A percentile compares a stretch with the other conserved stretches of the same genome.
Evolutionary conservation across 2,329 filamentous ascomycete genomes (phyloP).

Genomic region (Botrytis fragariae): DNA sequence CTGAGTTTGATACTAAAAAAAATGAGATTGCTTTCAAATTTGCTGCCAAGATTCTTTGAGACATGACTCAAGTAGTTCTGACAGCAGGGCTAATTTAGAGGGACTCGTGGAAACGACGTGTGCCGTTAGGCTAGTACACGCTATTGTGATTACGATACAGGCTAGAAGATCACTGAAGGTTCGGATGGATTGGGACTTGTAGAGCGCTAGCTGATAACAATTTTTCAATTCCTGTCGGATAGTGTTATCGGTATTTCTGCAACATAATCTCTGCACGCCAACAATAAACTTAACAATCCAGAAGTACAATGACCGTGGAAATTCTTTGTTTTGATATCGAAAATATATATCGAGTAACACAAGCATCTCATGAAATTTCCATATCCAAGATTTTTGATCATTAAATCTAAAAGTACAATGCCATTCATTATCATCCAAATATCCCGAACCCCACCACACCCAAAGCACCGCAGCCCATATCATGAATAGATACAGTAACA

Average conservation of each 20-base stretch:
- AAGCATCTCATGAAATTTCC: background rate
- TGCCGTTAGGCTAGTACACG: background rate
- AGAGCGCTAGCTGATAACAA: background rate
- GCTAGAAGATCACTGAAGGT: background rate
- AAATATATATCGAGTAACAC: background rate
- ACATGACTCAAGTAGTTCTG: background rate
- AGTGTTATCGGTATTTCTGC: background rate
- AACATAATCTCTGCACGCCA: background rate
- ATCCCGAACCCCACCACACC: conserved; percentile 7
- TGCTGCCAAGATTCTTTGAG: background rate
- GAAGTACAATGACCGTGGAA: no score
- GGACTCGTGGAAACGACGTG: background rate
- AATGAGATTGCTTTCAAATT: background rate
- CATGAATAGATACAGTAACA: conserved; percentile 6
- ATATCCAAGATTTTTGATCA: background rate
- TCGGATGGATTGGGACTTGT: background rate
- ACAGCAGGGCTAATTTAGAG: conserved; percentile 7
- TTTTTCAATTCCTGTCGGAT: background rate
- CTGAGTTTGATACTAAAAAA: background rate
- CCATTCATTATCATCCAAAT: conserved; percentile 14
- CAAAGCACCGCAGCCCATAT: background rate
- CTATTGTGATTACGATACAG: background rate
- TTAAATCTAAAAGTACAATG: conserved; percentile 15
- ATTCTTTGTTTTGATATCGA: background rate
- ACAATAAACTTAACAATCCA: background rate